Evolutionary conservation across 148 eudicot genomes (phyloP).

Genomic region (Nepenthes mirabilis): DNA sequence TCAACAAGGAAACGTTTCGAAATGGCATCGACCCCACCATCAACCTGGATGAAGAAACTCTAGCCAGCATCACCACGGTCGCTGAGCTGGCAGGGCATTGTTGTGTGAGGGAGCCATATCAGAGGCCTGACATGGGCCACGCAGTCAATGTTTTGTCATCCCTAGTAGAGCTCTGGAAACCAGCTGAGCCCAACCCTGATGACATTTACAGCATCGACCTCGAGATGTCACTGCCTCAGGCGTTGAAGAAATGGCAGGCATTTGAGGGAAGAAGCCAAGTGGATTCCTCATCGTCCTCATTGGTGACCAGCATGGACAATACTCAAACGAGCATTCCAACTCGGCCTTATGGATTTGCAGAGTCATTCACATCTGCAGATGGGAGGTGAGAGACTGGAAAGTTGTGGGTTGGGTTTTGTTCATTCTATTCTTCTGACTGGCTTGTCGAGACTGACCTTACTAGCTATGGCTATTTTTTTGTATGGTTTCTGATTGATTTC

Average conservation of each 20-base stretch:
- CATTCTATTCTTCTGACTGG: background rate
- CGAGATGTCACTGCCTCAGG: conserved; percentile 91
- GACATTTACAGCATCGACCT: conserved; percentile 85
- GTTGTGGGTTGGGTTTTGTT: background rate
- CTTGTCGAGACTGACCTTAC: too few species aligned
- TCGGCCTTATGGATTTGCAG: conserved; percentile 81
- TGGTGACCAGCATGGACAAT: conserved; percentile 53
- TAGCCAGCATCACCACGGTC: conserved; percentile 67
- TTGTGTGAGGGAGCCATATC: conserved; percentile 89
- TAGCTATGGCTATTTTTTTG: too few species aligned
- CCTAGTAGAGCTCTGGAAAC: conserved; percentile 84
- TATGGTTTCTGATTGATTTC: too few species aligned
- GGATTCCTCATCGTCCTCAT: conserved; percentile 65
- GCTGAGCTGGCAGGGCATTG: conserved; percentile 96
- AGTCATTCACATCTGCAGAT: conserved; percentile 77
- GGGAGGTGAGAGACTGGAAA: conserved; percentile 43
- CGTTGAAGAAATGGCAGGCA: conserved; percentile 83
- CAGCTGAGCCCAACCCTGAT: conserved; percentile 37
- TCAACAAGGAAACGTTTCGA: conserved; percentile 75
- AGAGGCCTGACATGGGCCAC: conserved; percentile 96
- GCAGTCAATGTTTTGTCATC: conserved; percentile 85
- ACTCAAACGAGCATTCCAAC: conserved; percentile 80
- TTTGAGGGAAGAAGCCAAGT: conserved; percentile 55
- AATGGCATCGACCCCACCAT: conserved; percentile 75
- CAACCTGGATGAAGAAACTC: conserved; percentile 60